A percentile compares a stretch with the other conserved stretches of the same genome.
phyloP scores from a whole-genome alignment of 1,139 yeast species.

The Yamadazyma atmosphaerica region DNA sequence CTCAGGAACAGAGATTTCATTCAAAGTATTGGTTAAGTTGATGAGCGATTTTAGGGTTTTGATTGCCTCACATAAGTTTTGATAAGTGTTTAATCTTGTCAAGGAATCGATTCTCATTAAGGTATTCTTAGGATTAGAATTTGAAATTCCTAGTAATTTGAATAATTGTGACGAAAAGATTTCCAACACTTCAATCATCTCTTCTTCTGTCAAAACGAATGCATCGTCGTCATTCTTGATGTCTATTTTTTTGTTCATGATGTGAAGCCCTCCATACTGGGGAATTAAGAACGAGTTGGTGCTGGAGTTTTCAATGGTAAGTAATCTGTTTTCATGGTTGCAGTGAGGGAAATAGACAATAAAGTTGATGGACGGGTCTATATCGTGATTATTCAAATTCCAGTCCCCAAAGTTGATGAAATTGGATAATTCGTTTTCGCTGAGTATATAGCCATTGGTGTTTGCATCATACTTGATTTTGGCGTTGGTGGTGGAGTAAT shows the following conservation, averaged over 20 bases:
- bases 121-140: constrained; percentile 49
- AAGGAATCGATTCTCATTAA: constrained; percentile 64
- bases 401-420: constrained; percentile 79
- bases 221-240: constrained; percentile 22
- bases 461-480: constrained; percentile 20
- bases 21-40: constrained; percentile 64
- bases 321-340: constrained; percentile 44
- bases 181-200: constrained; percentile 61
- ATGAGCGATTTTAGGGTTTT: constrained; percentile 70
- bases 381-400: constrained; percentile 59
- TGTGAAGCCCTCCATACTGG: constrained; percentile 81
- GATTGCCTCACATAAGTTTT: constrained; percentile 50
- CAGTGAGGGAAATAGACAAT: constrained; percentile 60
- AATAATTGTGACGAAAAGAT: constrained; percentile 75
- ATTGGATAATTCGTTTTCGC: constrained; percentile 55
- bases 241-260: constrained; percentile 44
- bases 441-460: constrained; percentile 33
- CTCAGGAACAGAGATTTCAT: constrained; percentile 80
- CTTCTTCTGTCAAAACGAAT: constrained; percentile 36
- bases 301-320: constrained; percentile 39
- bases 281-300: constrained; percentile 79
- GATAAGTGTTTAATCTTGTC: constrained; percentile 55
- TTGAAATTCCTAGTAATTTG: constrained; percentile 63
- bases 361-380: constrained; percentile 69
- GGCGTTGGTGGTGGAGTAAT: constrained; percentile 49